Evolutionary conservation across 495 filamentous ascomycete species (phyloP), one percentile per base, ranked within the genome.

Genomic region (Collariella sp.): DNA sequence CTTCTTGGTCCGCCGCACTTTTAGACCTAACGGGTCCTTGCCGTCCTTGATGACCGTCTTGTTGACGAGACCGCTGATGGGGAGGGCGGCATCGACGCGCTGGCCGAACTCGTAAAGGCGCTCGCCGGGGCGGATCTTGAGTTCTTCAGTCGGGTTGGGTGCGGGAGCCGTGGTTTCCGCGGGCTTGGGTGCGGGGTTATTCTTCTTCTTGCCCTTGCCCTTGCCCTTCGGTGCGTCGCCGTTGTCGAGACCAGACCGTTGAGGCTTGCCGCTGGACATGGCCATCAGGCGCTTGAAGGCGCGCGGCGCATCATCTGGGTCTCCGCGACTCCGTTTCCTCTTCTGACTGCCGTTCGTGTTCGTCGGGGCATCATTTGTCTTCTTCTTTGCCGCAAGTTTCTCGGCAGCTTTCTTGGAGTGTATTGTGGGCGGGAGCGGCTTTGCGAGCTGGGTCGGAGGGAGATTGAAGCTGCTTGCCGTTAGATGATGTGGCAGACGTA

Each of bases 211-310:
- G 44, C 52, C 63, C 64, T 75, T 86, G 65, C 79, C 82, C 51
- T 65, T 73, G 50, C 74, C 72, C 50, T 67, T 71, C 20, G 63
- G 61, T 23, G 65, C 69, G 23, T 75, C 71, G 35, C 83, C 85
- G 40, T 89, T 78, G 61, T 95, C 89, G 4, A 91, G 75, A 19
- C 83, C 86, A 1, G 77, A 78, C 0, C 79, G 78, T 11, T 75
- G 69, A 40, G 76, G 76, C 58, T 77, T 78, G 46, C 83, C 79
- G 23, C 68, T 67, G 55, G 81, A 71, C 64, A 79, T 80, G 15
- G 83, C 79, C 85, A 97, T 89, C 53, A 96, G 67, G 4, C 87
- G 83, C 29, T 79, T 76, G 71, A 97, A 97, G 6, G 85, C 89
- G 44, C 85, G 84, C 6, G 91, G 91, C 7, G 86, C 90, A 68